These are phyloP conservation scores for Candida easanensis DNA, from an alignment of 805 yeast genomes.

Conservation along the genomic window DNA sequence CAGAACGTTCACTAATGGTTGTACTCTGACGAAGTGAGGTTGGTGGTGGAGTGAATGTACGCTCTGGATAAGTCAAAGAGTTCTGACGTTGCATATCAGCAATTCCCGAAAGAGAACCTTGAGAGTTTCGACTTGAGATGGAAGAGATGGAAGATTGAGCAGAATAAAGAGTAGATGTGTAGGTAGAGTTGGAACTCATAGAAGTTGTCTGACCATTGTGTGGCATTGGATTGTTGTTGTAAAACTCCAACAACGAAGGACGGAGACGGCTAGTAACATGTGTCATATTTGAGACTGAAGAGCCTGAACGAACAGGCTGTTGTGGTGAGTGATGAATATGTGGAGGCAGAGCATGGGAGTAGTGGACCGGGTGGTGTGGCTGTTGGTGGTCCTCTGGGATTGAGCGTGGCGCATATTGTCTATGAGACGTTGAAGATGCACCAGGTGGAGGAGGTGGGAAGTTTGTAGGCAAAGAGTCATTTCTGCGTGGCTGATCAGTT, in stretches of 20 bases:
- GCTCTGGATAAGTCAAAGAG: neutral
- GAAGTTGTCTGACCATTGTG: conserved; percentile 12
- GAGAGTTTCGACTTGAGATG: conserved; percentile 24
- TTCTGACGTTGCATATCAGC: neutral
- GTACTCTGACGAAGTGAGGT: neutral
- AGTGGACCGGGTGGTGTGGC: conserved; percentile 1
- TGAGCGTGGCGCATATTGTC: conserved; percentile 24
- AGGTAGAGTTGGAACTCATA: conserved; percentile 22
- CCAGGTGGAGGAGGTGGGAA: conserved; percentile 11
- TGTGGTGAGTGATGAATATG: conserved; percentile 1
- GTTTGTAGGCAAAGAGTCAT: conserved; percentile 20
- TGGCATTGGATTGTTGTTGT: conserved; percentile 12
- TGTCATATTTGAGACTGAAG: conserved; percentile 18
- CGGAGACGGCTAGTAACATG: conserved; percentile 23
- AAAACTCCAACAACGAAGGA: conserved; percentile 25
- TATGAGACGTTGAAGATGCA: neutral
- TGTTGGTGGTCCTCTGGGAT: conserved; percentile 17
- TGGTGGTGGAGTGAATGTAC: neutral
- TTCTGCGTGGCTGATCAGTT: conserved; percentile 10
- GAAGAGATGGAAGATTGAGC: conserved; percentile 26
- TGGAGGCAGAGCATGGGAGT: conserved; percentile 5
- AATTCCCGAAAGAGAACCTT: conserved; percentile 17
- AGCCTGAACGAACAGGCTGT: conserved; percentile 1
- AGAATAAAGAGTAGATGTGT: conserved; percentile 21
- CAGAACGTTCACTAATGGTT: neutral